Conservation (phyloP, 139 green algal genomes). For the Picochlorum costavermella region DNA sequence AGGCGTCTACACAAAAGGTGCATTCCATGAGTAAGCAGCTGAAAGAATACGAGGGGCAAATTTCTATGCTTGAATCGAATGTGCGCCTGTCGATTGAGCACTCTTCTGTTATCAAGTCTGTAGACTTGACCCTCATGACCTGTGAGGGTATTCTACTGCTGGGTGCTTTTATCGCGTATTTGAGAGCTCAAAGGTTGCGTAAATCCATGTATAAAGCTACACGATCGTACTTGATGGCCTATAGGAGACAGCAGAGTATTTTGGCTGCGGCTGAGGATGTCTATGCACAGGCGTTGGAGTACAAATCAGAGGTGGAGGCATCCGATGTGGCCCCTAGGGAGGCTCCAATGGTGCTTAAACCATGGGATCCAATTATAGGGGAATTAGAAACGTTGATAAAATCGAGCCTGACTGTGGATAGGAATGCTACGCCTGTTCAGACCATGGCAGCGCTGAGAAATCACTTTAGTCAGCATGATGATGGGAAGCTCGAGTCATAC, state of each 20-base stretch:
- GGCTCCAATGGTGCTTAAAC: not conserved
- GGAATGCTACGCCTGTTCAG: too few relatives aligned
- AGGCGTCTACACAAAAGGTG: not conserved
- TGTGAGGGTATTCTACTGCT: not conserved
- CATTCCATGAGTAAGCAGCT: not conserved
- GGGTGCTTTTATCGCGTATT: not conserved
- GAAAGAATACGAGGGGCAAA: not conserved
- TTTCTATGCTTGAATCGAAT: not conserved
- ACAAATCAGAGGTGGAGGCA: not conserved
- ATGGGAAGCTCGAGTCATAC: too few relatives aligned
- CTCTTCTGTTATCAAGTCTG: conserved; percentile 1
- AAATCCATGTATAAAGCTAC: not conserved
- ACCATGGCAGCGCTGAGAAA: too few relatives aligned
- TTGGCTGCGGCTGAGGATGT: conserved; percentile 9
- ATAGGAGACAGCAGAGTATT: conserved; percentile 10
- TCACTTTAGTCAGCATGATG: too few relatives aligned
- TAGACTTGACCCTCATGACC: not conserved
- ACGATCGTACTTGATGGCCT: conserved; percentile 2
- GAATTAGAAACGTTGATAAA: not conserved
- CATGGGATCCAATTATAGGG: not conserved
- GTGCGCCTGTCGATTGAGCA: not conserved
- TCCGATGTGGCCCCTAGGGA: not conserved
- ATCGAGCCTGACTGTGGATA: too few relatives aligned
- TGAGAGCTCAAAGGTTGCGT: conserved; percentile 1
- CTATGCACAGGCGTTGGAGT: not conserved